phyloP scores from a whole-genome alignment of 331 rosid genomes.

The Acacia concinna region DNA sequence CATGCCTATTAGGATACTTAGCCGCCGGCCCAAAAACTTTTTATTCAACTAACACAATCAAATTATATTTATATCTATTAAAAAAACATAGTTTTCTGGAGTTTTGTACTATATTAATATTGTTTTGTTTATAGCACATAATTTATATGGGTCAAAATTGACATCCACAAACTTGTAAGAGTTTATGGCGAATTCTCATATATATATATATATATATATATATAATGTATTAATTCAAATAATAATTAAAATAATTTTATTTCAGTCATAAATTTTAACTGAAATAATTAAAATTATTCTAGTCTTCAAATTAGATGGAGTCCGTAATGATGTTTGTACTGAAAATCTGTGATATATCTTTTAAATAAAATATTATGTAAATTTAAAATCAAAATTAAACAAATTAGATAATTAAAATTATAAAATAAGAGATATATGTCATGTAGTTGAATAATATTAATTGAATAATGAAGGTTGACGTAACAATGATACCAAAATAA shows the following conservation, averaged over 20 bases:
- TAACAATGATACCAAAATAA: slow-evolving; percentile 44
- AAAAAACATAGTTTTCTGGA: not conserved
- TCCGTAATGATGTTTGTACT: not conserved
- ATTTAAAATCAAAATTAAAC: not conserved
- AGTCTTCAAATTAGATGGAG: not conserved
- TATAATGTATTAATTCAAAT: not conserved
- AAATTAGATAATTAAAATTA: not conserved
- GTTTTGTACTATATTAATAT: not conserved
- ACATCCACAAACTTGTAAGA: too few relatives aligned
- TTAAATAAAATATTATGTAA: not conserved
- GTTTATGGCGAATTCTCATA: too few relatives aligned
- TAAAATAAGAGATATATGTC: slow-evolving; percentile 13
- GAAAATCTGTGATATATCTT: not conserved
- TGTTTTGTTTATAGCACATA: not conserved
- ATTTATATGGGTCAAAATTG: not conserved
- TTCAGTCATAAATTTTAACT: not conserved
- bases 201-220: not conserved
- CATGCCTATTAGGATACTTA: not conserved
- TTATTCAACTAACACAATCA: not conserved
- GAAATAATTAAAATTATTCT: not conserved
- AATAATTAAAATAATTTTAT: not conserved
- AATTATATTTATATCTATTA: not conserved
- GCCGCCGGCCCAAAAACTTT: not conserved
- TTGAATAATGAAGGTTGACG: slow-evolving; percentile 36
- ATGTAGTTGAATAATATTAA: slow-evolving; percentile 8